Percentiles rank a stretch among this genome's conserved stretches.
Conservation (phyloP, 2,329 filamentous ascomycete genomes). For the Phialophora macrospora region DNA sequence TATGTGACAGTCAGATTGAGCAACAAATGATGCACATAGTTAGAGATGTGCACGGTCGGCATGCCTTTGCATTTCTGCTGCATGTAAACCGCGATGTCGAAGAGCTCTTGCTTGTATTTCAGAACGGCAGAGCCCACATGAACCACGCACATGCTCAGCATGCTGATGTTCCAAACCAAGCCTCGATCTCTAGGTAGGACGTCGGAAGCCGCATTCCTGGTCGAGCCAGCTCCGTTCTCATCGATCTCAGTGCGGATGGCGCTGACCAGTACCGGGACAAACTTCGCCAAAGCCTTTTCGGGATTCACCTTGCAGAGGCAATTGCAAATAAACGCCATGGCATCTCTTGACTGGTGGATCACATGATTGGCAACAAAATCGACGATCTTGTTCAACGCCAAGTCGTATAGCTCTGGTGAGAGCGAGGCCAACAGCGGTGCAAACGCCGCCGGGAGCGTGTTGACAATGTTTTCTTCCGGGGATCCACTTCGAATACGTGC, state of each 20-base stretch:
- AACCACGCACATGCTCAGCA: slow-evolving; percentile 97
- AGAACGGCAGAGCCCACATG: slow-evolving; percentile 91
- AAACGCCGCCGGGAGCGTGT: slow-evolving; percentile 88
- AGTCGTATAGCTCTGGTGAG: slow-evolving; percentile 90
- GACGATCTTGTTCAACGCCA: slow-evolving; percentile 88
- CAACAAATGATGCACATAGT: slow-evolving; percentile 94
- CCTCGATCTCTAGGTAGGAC: slow-evolving; percentile 90
- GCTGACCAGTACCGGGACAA: slow-evolving; percentile 86
- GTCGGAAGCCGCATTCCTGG: slow-evolving; percentile 89
- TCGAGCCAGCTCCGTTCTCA: slow-evolving; percentile 92
- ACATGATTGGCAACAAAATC: slow-evolving; percentile 92
- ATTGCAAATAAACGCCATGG: slow-evolving; percentile 98
- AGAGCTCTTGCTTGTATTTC: slow-evolving; percentile 84
- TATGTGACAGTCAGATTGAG: slow-evolving; percentile 95
- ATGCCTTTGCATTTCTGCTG: slow-evolving; percentile 92
- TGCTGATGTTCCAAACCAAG: slow-evolving; percentile 94
- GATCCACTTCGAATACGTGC: slow-evolving; percentile 85
- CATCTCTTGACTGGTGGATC: slow-evolving; percentile 93
- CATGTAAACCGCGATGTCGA: slow-evolving; percentile 93
- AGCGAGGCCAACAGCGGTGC: slow-evolving; percentile 88
- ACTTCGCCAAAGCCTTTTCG: slow-evolving; percentile 86
- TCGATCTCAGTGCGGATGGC: slow-evolving; percentile 97
- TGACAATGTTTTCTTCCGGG: slow-evolving; percentile 96
- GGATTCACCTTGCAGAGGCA: slow-evolving; percentile 94
- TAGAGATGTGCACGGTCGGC: slow-evolving; percentile 93